Percentiles rank a stretch among this genome's conserved stretches.
phyloP scores from a whole-genome alignment of 2,329 filamentous ascomycete species.

The Claviceps sp. region DNA sequence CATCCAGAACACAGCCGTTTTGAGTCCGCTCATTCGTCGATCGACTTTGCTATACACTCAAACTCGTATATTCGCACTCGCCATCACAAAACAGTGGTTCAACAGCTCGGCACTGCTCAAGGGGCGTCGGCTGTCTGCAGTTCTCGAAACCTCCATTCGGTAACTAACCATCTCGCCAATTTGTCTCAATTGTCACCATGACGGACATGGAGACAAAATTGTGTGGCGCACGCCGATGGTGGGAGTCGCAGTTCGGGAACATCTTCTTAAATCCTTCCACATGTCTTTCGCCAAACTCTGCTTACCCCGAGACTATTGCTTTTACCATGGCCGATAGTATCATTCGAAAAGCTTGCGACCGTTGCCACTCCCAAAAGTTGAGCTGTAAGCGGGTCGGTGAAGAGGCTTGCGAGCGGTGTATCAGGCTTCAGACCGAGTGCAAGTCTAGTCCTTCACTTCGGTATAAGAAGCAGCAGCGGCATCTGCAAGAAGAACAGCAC shows the following conservation, averaged over 20 bases:
- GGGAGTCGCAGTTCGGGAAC: constrained; percentile 10
- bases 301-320: constrained; percentile 13
- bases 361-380: constrained; percentile 33
- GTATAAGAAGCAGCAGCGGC: constrained; percentile 23
- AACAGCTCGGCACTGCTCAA: not conserved
- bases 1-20: constrained; percentile 3
- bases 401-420: constrained; percentile 29
- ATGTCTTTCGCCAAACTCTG: constrained; percentile 15
- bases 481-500: constrained; percentile 10
- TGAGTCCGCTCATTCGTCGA: not conserved
- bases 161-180: constrained; percentile 6
- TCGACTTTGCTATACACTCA: not conserved
- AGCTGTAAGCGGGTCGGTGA: constrained; percentile 29
- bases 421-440: constrained; percentile 27
- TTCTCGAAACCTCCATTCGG: constrained; percentile 1
- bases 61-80: not conserved
- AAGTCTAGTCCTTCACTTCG: constrained; percentile 30
- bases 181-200: constrained; percentile 3
- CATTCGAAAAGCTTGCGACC: constrained; percentile 32
- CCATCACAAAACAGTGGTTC: not conserved
- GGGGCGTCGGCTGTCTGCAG: constrained; percentile 7
- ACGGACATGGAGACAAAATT: not conserved
- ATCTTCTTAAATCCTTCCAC: constrained; percentile 16
- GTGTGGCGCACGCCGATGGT: constrained; percentile 5
- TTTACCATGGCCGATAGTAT: constrained; percentile 24